A percentile compares a stretch with the other conserved stretches of the same genome.
These are phyloP conservation scores for Dissophora ornata DNA, from an alignment of 192 early-diverging fungal genomes.

Conservation along the genomic window DNA sequence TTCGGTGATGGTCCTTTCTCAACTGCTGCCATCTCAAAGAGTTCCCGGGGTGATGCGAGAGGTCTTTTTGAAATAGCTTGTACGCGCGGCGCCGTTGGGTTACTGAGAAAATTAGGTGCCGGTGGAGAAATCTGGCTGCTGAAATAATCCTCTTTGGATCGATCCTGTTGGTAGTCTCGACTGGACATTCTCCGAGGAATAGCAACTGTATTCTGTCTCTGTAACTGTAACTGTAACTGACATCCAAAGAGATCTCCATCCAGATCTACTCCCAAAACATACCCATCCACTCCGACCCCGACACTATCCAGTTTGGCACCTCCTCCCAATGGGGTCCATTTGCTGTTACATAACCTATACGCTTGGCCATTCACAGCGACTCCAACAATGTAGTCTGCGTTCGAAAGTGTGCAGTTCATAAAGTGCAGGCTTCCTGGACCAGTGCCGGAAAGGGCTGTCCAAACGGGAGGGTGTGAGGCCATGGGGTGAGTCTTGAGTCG, in stretches of 20 bases:
- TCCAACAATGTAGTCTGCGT: slow-evolving; percentile 33
- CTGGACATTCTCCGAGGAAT: slow-evolving; percentile 12
- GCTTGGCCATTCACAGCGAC: slow-evolving; percentile 18
- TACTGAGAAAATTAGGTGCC: slow-evolving; percentile 11
- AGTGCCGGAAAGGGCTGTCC: slow-evolving; percentile 35
- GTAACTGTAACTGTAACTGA: slow-evolving; percentile 13
- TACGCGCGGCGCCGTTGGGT: slow-evolving; percentile 13
- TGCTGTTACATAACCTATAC: slow-evolving; percentile 13
- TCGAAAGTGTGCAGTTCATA: slow-evolving; percentile 18
- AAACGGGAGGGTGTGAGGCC: slow-evolving; percentile 36
- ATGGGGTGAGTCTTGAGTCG: slow-evolving; percentile 28
- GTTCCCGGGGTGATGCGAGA: slow-evolving; percentile 26
- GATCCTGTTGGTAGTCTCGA: not conserved
- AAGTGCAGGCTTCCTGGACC: slow-evolving; percentile 26
- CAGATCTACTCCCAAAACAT: slow-evolving; percentile 38
- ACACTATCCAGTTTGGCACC: slow-evolving; percentile 18
- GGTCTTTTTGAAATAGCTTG: slow-evolving; percentile 17
- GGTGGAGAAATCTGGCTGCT: slow-evolving; percentile 11
- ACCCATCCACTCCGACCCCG: slow-evolving; percentile 39
- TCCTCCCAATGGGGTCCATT: slow-evolving; percentile 25
- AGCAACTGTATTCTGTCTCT: not conserved
- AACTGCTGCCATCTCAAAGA: slow-evolving; percentile 41
- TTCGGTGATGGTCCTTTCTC: not conserved
- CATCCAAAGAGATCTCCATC: slow-evolving; percentile 47
- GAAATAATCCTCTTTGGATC: not conserved